A percentile compares a stretch with the other conserved stretches of the same genome.
Evolutionary conservation across 1,284 basidiomycete genomes (phyloP).

Genomic region (Phenoliferia sp.): DNA sequence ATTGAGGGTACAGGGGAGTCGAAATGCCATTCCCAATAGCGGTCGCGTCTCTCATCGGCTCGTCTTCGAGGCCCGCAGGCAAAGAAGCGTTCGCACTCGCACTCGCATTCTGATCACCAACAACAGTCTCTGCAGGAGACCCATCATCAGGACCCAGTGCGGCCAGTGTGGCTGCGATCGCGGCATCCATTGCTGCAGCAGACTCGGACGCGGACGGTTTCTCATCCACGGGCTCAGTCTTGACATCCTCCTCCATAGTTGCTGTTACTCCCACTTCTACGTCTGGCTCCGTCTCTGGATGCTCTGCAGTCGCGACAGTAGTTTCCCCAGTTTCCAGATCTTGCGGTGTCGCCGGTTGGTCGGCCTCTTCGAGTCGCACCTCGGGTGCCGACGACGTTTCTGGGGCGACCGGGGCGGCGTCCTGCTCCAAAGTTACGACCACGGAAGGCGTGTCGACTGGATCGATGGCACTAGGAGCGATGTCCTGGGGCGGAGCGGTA

Average conservation of each 20-base stretch:
- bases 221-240: background rate
- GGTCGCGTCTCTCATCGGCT: slow-evolving; percentile 1
- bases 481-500: too few species aligned
- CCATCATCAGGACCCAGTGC: background rate
- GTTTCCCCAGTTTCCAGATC: too few species aligned
- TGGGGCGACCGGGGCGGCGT: too few species aligned
- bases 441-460: too few species aligned
- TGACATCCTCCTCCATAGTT: background rate
- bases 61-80: background rate
- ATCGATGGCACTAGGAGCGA: too few species aligned
- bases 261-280: too few species aligned
- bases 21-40: background rate
- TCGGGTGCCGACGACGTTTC: too few species aligned
- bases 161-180: slow-evolving; percentile 26
- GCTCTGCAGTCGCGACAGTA: too few species aligned
- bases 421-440: too few species aligned
- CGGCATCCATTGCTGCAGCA: slow-evolving; percentile 13
- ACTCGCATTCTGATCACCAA: background rate
- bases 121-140: background rate
- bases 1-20: background rate
- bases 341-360: too few species aligned
- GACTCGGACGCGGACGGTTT: background rate
- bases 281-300: too few species aligned
- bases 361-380: too few species aligned
- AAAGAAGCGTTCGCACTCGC: background rate